phyloP scores from a whole-genome alignment of 208 protist genomes.

The Wallacemonas sp. region DNA sequence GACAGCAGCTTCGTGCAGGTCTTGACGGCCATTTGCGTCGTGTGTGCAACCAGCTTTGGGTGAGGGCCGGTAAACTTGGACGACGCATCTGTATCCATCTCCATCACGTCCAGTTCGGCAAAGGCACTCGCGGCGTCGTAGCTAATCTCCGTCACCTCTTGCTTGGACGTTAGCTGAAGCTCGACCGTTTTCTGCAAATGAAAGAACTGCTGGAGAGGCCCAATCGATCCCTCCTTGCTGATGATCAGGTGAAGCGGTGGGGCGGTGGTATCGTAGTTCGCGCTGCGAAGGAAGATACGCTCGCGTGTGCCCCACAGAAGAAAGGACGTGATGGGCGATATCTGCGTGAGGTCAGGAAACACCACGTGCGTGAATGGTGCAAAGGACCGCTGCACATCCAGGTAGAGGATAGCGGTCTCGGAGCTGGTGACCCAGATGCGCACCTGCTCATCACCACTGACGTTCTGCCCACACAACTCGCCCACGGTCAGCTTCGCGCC shows the following conservation, averaged over 20 bases:
- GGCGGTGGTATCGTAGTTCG: constrained; percentile 32
- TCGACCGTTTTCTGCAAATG: constrained; percentile 26
- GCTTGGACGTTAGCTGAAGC: constrained; percentile 10
- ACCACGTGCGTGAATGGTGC: constrained; percentile 85
- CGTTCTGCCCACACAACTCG: constrained; percentile 61
- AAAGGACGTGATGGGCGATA: constrained; percentile 65
- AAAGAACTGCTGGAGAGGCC: constrained; percentile 42
- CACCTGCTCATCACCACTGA: constrained; percentile 35
- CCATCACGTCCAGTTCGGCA: constrained; percentile 67
- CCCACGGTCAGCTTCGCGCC: constrained; percentile 32
- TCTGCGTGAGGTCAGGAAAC: constrained; percentile 54
- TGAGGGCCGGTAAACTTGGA: constrained; percentile 60
- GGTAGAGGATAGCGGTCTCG: constrained; percentile 72
- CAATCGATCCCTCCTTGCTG: constrained; percentile 32
- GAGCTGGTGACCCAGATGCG: constrained; percentile 78
- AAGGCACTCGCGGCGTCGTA: constrained; percentile 80
- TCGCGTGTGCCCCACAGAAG: constrained; percentile 65
- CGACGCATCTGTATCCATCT: constrained; percentile 52
- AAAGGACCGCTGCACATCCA: constrained; percentile 56
- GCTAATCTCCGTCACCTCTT: constrained; percentile 42
- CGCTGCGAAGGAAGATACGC: constrained; percentile 48
- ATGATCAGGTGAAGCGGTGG: constrained; percentile 37
- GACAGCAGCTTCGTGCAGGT: constrained; percentile 46
- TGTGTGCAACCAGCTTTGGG: constrained; percentile 58
- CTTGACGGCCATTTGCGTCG: constrained; percentile 40